A percentile compares a stretch with the other conserved stretches of the same genome.
Evolutionary conservation across 139 green algal genomes (phyloP).

Genomic region (Closterium sp.): DNA sequence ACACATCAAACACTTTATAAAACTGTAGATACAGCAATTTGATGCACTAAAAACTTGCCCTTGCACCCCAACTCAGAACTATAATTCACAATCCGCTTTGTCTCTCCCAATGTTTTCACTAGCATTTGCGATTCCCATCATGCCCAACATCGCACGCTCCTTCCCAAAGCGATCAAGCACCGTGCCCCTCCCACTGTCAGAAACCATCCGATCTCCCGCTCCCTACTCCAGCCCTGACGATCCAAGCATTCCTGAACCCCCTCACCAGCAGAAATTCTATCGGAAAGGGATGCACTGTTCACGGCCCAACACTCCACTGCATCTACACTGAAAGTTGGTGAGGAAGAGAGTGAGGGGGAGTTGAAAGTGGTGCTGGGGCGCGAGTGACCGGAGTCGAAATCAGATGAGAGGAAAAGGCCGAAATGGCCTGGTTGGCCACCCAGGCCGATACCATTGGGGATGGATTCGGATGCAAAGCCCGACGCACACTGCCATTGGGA

Average conservation of each 20-base stretch:
- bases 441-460: slow-evolving; percentile 47
- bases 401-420: slow-evolving; percentile 21
- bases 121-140: slow-evolving; percentile 30
- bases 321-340: slow-evolving; percentile 10
- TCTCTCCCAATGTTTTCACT: slow-evolving; percentile 21
- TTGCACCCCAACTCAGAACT: too few species aligned
- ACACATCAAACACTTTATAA: too few species aligned
- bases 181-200: slow-evolving; percentile 10
- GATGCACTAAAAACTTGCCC: too few species aligned
- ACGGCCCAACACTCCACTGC: slow-evolving; percentile 39
- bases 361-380: slow-evolving; percentile 31
- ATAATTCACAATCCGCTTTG: neutral
- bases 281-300: neutral
- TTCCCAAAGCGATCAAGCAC: slow-evolving; percentile 43
- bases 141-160: slow-evolving; percentile 33
- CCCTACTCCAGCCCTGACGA: neutral
- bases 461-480: slow-evolving; percentile 20
- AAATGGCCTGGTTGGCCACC: slow-evolving; percentile 34
- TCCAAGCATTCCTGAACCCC: neutral
- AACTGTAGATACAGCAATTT: too few species aligned
- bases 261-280: neutral
- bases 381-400: slow-evolving; percentile 22
- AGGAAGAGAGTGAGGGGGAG: slow-evolving; percentile 26
- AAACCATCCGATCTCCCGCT: neutral
- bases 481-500: slow-evolving; percentile 17